A percentile compares a stretch with the other conserved stretches of the same genome.
These are phyloP conservation scores for Tuber umbilicatum DNA, from an alignment of 495 filamentous ascomycete genomes.

Conservation along the genomic window DNA sequence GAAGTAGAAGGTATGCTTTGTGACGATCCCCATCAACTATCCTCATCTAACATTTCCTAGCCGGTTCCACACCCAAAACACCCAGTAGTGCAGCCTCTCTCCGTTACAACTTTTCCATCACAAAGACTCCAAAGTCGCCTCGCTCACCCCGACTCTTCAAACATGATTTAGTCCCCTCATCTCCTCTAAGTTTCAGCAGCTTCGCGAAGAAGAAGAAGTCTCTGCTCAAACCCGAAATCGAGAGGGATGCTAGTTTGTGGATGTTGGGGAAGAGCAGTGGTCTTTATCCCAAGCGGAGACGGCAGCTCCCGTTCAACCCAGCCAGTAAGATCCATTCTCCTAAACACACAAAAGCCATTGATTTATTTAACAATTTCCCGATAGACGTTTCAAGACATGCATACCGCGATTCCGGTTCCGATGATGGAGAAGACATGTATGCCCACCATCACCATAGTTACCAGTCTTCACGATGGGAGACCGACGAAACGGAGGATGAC, in stretches of 20 bases:
- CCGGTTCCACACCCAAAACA: neutral
- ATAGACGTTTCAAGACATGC: slow-evolving; percentile 39
- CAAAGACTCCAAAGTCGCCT: slow-evolving; percentile 1
- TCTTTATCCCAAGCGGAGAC: slow-evolving; percentile 13
- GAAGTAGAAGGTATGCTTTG: neutral
- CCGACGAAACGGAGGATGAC: slow-evolving; percentile 32
- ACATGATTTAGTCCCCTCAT: neutral
- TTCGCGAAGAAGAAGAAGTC: slow-evolving; percentile 9
- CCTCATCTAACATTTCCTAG: slow-evolving; percentile 4
- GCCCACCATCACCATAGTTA: neutral
- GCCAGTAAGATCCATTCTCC: slow-evolving; percentile 26
- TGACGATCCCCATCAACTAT: neutral
- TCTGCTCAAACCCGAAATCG: slow-evolving; percentile 34
- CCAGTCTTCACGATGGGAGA: slow-evolving; percentile 20
- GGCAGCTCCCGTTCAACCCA: slow-evolving; percentile 31
- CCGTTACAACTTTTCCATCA: neutral
- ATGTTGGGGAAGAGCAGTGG: slow-evolving; percentile 1
- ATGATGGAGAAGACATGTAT: slow-evolving; percentile 21
- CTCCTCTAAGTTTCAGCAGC: neutral
- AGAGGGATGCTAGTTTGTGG: slow-evolving; percentile 9
- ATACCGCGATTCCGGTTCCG: slow-evolving; percentile 34
- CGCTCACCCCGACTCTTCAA: slow-evolving; percentile 5
- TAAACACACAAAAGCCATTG: neutral
- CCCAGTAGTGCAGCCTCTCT: neutral
- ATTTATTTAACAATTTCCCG: slow-evolving; percentile 10